phyloP scores from a whole-genome alignment of 1,284 basidiomycete species.

The Cystobasidium pallidum region DNA sequence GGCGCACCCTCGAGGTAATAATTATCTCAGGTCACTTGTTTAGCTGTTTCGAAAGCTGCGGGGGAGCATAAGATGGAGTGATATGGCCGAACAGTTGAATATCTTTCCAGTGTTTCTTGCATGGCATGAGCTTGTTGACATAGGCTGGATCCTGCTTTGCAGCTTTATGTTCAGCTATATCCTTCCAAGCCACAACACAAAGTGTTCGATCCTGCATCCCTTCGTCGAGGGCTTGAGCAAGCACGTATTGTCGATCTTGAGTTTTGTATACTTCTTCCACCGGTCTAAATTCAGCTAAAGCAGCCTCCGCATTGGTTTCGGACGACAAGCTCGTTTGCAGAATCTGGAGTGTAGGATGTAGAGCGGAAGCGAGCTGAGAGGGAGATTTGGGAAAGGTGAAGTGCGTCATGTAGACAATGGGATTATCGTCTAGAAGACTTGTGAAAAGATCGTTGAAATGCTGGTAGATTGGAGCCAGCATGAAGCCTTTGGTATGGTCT shows the following conservation, averaged over 20 bases:
- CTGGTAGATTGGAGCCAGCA: constrained; percentile 19
- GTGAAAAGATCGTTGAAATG: constrained; percentile 4
- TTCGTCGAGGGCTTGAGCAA: constrained; percentile 3
- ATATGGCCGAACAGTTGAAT: constrained; percentile 40
- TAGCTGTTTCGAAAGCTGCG: constrained; percentile 2
- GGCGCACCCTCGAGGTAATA: no score
- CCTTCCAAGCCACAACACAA: constrained; percentile 31
- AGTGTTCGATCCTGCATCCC: constrained; percentile 8
- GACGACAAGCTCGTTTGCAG: not conserved
- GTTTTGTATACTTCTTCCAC: not conserved
- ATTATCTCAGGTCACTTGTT: not conserved
- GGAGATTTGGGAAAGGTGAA: constrained; percentile 12
- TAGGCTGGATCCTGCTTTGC: constrained; percentile 17
- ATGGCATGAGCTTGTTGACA: not conserved
- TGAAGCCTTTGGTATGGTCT: constrained; percentile 30
- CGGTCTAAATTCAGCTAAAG: not conserved
- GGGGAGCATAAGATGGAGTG: constrained; percentile 31
- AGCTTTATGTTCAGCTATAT: constrained; percentile 17
- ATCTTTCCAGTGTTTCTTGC: constrained; percentile 27
- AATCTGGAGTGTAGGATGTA: constrained; percentile 24
- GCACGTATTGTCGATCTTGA: not conserved
- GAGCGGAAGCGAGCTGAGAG: constrained; percentile 14
- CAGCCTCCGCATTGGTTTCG: not conserved
- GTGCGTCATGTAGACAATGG: constrained; percentile 29
- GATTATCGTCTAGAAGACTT: not conserved